Base-by-base conservation (phyloP, 352 stramenopile genomes). In the Phytophthora litchii region DNA sequence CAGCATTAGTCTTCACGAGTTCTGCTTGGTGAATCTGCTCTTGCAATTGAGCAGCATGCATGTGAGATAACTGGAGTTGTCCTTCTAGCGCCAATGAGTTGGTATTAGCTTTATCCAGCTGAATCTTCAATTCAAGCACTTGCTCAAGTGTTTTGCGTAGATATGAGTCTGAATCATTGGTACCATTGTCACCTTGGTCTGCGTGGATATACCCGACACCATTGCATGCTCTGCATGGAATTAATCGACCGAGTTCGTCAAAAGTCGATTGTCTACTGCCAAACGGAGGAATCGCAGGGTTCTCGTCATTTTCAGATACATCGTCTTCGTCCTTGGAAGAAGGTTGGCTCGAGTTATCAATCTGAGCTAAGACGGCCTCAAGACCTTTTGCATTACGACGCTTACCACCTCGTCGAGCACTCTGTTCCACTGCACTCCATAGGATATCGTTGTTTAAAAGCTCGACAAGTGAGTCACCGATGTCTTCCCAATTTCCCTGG, bases 361-460 rank as follows among this genome's bases (percentile, higher is more conserved):
- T 35, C 16, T 80, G 64, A 1, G 59, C 20, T 1, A 90, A 20
- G 1, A 83, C n/a, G 19, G 78, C 76, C 46, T 86, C 78, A 4
- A 90, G 41, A 0, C 80, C 78, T 40, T 69, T 57, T 9, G 74
- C 69, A 13, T 67, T 55, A 3, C 80, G 73, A 1, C 35, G 54
- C 27, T 85, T 85, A 27, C 77, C 64, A 14, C 66, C 57, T 7
- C 61, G 63, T 32, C 76, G 75, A 27, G 67, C 74, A 27, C 74
- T 80, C 36, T 72, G 44, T 53, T 86, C 71, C 3, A 88, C 78
- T 1, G 74, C 78, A 17, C 74, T 53, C 80, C 80, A 90, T 3
- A 90, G 54, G 36, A 83, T 51, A 20, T 90, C 78, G 43, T 84
- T 88, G 51, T 86, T 90, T 6, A 90, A 60, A 4, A 90, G 56